Conservation (phyloP, 1,139 yeast genomes). For the Blastobotrys malaysiensis region DNA sequence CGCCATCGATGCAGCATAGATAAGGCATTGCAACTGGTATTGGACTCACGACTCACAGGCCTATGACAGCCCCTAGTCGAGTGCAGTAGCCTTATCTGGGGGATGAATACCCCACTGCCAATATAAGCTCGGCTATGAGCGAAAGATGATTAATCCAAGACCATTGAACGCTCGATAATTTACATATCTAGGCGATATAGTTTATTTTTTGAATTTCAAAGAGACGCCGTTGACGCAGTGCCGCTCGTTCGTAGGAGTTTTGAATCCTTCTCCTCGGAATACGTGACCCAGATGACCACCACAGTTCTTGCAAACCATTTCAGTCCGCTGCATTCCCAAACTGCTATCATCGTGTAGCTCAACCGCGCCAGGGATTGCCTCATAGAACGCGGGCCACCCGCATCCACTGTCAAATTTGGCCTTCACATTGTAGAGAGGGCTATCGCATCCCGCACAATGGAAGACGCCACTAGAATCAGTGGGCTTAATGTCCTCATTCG, state of each 20-base stretch:
- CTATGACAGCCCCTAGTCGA: no score
- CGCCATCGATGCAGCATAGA: neutral
- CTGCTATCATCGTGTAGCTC: conserved; percentile 53
- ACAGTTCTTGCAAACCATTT: conserved; percentile 82
- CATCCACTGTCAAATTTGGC: conserved; percentile 87
- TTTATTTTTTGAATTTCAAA: conserved; percentile 52
- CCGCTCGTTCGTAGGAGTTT: conserved; percentile 84
- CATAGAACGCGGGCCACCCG: conserved; percentile 97
- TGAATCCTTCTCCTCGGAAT: conserved; percentile 89
- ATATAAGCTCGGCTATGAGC: no score
- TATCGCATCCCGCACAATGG: conserved; percentile 77
- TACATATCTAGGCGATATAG: no score
- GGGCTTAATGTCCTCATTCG: conserved; percentile 37
- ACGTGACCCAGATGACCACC: conserved; percentile 95
- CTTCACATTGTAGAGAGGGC: conserved; percentile 70
- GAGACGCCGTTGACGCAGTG: conserved; percentile 92
- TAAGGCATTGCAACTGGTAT: no score
- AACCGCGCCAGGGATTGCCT: conserved; percentile 79
- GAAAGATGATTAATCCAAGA: no score
- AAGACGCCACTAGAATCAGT: conserved; percentile 49
- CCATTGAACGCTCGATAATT: no score
- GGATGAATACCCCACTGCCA: no score
- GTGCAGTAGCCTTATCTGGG: no score
- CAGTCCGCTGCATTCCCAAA: conserved; percentile 76
- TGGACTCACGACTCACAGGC: no score